These are phyloP conservation scores for Chalara sp. DNA, from an alignment of 2,329 filamentous ascomycete genomes.

Conservation along the genomic window DNA sequence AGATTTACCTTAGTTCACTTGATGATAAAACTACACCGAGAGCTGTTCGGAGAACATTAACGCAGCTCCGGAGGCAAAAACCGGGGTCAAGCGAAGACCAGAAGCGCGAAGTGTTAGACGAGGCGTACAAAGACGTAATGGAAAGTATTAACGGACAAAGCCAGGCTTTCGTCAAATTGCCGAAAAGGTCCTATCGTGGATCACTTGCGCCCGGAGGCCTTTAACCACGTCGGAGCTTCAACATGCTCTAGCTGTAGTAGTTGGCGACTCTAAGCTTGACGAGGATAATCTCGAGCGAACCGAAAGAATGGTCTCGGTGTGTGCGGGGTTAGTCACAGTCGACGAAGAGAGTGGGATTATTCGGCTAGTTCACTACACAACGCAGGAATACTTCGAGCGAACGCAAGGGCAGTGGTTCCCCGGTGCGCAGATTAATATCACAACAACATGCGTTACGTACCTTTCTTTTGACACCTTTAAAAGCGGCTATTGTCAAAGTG, in stretches of 20 bases:
- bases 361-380: slow-evolving; percentile 22
- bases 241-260: slow-evolving; percentile 34
- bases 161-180: slow-evolving; percentile 20
- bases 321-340: slow-evolving; percentile 20
- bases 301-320: slow-evolving; percentile 8
- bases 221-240: slow-evolving; percentile 30
- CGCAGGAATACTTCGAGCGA: slow-evolving; percentile 21
- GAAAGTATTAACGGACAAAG: slow-evolving; percentile 34
- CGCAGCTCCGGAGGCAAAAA: too few species aligned
- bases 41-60: too few species aligned
- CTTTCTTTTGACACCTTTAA: slow-evolving; percentile 20
- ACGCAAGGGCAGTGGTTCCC: slow-evolving; percentile 6
- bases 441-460: slow-evolving; percentile 19
- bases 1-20: too few species aligned
- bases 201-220: slow-evolving; percentile 23
- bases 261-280: slow-evolving; percentile 22
- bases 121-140: slow-evolving; percentile 36
- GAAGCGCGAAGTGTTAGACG: neutral
- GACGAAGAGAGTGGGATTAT: slow-evolving; percentile 18
- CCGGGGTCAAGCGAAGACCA: too few species aligned
- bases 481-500: slow-evolving; percentile 11
- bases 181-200: slow-evolving; percentile 13
- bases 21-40: too few species aligned
- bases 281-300: slow-evolving; percentile 27
- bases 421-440: slow-evolving; percentile 10